Conservation (phyloP, 768 basidiomycete species). For the Hygrophoropsis aurantiaca region DNA sequence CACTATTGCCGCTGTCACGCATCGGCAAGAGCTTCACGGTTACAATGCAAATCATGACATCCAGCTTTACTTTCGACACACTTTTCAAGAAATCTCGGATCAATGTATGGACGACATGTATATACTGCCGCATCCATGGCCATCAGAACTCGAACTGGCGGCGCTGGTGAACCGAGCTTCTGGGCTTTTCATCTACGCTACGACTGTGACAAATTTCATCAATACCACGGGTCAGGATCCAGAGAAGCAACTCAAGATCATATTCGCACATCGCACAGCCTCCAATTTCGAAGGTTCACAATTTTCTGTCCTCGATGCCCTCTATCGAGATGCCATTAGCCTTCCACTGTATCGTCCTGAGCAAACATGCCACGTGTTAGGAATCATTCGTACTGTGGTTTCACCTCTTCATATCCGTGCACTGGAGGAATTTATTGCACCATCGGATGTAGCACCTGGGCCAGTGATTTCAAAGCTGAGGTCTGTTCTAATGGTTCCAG, state of each 20-base stretch:
- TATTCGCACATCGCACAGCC: conserved; percentile 10
- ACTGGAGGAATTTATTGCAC: conserved; percentile 7
- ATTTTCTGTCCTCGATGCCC: conserved; percentile 13
- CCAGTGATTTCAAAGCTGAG: conserved; percentile 14
- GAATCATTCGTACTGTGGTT: conserved; percentile 15
- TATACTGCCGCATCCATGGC: conserved; percentile 19
- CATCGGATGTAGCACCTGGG: conserved; percentile 13
- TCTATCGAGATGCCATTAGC: conserved; percentile 13
- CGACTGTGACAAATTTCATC: conserved; percentile 26
- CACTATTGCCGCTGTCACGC: conserved; percentile 8
- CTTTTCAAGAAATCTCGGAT: conserved; percentile 14
- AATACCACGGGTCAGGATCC: conserved; percentile 17
- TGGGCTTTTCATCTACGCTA: conserved; percentile 26
- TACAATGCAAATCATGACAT: conserved; percentile 22
- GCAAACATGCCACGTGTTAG: conserved; percentile 16
- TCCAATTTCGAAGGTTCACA: conserved; percentile 7
- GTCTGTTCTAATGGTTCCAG: conserved; percentile 15
- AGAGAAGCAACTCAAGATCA: conserved; percentile 9
- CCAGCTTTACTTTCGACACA: conserved; percentile 15
- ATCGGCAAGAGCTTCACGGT: conserved; percentile 15
- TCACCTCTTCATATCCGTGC: conserved; percentile 10
- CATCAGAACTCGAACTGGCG: conserved; percentile 16
- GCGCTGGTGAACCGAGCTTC: conserved; percentile 14
- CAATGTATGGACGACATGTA: conserved; percentile 13
- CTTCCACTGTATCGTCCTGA: conserved; percentile 12